These are phyloP conservation scores for Chenopodium formosanum DNA, from an alignment of 148 eudicot genomes.

Conservation along the genomic window DNA sequence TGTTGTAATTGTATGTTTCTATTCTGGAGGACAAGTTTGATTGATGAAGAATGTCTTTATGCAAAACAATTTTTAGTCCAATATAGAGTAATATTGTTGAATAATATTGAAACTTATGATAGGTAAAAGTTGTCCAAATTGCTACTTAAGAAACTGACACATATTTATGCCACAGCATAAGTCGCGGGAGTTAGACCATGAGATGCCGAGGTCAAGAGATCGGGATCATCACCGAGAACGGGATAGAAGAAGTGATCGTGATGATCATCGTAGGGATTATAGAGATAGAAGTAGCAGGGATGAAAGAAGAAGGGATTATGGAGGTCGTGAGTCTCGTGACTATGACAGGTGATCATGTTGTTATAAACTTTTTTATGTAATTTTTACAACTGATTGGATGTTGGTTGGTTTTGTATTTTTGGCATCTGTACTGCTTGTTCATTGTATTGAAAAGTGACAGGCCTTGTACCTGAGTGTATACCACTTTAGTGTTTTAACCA, in stretches of 20 bases:
- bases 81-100: not conserved
- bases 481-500: not conserved
- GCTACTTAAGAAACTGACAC: not conserved
- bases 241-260: constrained; percentile 41
- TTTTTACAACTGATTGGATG: not conserved
- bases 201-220: constrained; percentile 47
- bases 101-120: not conserved
- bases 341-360: constrained; percentile 50
- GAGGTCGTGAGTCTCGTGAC: constrained; percentile 41
- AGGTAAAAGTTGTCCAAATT: not conserved
- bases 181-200: constrained; percentile 43
- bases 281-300: constrained; percentile 48
- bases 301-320: constrained; percentile 51
- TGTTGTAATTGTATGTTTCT: too few species aligned
- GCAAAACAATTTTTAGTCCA: too few species aligned
- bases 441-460: not conserved
- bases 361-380: not conserved
- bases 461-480: not conserved
- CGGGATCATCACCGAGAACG: constrained; percentile 34
- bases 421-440: not conserved
- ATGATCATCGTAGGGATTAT: constrained; percentile 42
- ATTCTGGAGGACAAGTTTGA: not conserved
- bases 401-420: not conserved
- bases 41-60: not conserved
- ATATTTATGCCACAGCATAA: constrained; percentile 36